These are phyloP conservation scores for Cercospora sesami DNA, from an alignment of 2,329 filamentous ascomycete genomes.

Conservation along the genomic window DNA sequence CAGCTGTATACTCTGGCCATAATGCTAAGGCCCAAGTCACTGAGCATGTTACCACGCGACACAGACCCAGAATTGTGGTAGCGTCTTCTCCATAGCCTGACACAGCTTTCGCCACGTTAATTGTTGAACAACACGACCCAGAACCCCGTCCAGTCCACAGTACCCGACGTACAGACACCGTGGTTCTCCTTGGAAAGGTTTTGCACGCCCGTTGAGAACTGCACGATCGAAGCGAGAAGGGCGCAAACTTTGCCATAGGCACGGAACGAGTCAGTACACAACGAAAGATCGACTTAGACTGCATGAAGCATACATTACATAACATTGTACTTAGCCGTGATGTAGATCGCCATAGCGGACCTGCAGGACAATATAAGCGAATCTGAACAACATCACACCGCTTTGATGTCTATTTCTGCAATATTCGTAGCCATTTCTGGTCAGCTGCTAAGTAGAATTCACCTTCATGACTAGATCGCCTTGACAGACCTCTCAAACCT, in stretches of 20 bases:
- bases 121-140: background rate
- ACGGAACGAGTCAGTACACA: background rate
- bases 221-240: background rate
- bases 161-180: background rate
- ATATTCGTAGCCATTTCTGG: too few species aligned
- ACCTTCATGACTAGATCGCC: constrained; percentile 23
- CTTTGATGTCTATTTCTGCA: too few species aligned
- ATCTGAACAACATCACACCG: background rate
- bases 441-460: too few species aligned
- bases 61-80: background rate
- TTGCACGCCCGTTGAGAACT: background rate
- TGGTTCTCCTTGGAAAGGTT: background rate
- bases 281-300: background rate
- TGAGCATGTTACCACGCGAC: too few species aligned
- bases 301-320: background rate
- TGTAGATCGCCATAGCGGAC: background rate
- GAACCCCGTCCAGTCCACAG: background rate
- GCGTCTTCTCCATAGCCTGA: background rate
- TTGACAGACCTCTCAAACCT: constrained; percentile 35
- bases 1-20: too few species aligned
- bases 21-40: too few species aligned
- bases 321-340: background rate
- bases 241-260: background rate
- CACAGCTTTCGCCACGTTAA: background rate
- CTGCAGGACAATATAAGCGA: background rate